A percentile compares a stretch with the other conserved stretches of the same genome.
phyloP scores from a whole-genome alignment of 192 early-diverging fungal genomes.

The Coemansia sp. region DNA sequence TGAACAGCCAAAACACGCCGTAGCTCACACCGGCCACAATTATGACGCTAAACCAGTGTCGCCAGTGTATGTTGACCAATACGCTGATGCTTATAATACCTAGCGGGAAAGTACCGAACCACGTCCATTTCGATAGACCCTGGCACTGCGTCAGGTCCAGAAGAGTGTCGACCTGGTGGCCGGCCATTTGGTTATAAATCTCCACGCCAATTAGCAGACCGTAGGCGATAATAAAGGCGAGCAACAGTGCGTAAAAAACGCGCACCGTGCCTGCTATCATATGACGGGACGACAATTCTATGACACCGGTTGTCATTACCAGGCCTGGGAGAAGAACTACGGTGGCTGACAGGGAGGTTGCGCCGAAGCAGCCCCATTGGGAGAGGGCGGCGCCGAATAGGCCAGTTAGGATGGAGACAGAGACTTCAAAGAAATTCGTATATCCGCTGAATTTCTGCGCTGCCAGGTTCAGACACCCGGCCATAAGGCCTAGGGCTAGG shows the following conservation, averaged over 20 bases:
- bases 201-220: constrained; percentile 65
- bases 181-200: constrained; percentile 62
- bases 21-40: constrained; percentile 68
- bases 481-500: constrained; percentile 51
- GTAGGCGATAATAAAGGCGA: constrained; percentile 73
- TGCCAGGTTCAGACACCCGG: constrained; percentile 60
- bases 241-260: constrained; percentile 78
- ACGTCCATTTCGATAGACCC: constrained; percentile 44
- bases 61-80: constrained; percentile 59
- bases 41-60: constrained; percentile 72
- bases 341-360: constrained; percentile 62
- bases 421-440: constrained; percentile 71
- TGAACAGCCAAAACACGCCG: constrained; percentile 65
- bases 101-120: constrained; percentile 61
- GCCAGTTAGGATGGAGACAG: constrained; percentile 59
- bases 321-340: constrained; percentile 71
- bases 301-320: constrained; percentile 76
- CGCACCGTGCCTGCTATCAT: constrained; percentile 86
- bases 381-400: constrained; percentile 60
- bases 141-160: constrained; percentile 57
- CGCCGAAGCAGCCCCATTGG: constrained; percentile 62
- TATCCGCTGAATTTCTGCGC: constrained; percentile 62
- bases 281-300: constrained; percentile 86
- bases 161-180: constrained; percentile 15
- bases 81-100: constrained; percentile 58